Evolutionary conservation across 1,139 yeast species (phyloP).

Genomic region (Hyphopichia pseudoburtonii): DNA sequence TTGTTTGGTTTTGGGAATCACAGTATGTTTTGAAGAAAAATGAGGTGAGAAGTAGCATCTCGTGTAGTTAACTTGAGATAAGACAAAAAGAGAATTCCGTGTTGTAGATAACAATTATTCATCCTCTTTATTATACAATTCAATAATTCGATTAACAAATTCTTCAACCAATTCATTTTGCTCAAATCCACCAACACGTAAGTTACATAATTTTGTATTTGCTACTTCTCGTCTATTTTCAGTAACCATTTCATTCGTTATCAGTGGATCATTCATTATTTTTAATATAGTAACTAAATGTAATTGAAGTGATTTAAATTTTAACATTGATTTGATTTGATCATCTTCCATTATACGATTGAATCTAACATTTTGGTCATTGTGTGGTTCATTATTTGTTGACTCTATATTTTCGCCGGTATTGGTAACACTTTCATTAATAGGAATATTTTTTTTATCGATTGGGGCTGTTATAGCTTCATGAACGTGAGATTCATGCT

Average conservation of each 20-base stretch:
- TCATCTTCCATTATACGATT: constrained; percentile 29
- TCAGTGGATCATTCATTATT: constrained; percentile 43
- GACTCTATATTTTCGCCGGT: too few relatives aligned
- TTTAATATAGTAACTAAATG: constrained; percentile 51
- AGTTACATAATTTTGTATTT: constrained; percentile 55
- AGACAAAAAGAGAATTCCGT: too few relatives aligned
- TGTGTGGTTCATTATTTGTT: neutral
- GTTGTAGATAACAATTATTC: too few relatives aligned
- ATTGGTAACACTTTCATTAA: too few relatives aligned
- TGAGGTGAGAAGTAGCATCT: too few relatives aligned
- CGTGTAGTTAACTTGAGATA: too few relatives aligned
- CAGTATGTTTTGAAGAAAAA: too few relatives aligned
- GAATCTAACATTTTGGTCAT: constrained; percentile 9
- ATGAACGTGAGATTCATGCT: constrained; percentile 44
- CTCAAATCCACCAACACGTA: constrained; percentile 64
- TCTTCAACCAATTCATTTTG: constrained; percentile 67
- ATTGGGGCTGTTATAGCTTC: constrained; percentile 9
- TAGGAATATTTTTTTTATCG: constrained; percentile 1
- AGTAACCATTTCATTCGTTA: constrained; percentile 42
- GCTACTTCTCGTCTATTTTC: constrained; percentile 61
- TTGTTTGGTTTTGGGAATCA: too few relatives aligned
- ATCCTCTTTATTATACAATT: constrained; percentile 8
- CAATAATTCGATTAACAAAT: constrained; percentile 33
- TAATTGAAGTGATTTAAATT: constrained; percentile 49
- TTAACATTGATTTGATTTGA: constrained; percentile 40